A percentile compares a stretch with the other conserved stretches of the same genome.
Evolutionary conservation across 116 monocot genomes (phyloP).

Genomic region (Zostera marina): DNA sequence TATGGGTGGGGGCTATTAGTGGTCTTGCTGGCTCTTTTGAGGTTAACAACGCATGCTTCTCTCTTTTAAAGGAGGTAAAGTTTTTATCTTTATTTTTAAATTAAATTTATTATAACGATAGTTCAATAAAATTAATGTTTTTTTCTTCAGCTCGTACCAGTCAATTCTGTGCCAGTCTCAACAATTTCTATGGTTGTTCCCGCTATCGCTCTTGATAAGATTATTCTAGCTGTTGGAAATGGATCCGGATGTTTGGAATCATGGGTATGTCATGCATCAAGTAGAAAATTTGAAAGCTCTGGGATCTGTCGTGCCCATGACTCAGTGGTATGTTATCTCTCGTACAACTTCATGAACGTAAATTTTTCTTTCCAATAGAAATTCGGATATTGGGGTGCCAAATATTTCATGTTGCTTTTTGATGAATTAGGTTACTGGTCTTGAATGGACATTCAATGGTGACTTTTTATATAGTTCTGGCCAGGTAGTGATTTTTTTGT

Average conservation of each 20-base stretch:
- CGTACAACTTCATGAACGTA: not conserved
- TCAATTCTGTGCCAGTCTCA: conserved; percentile 29
- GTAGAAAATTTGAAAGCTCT: conserved; percentile 16
- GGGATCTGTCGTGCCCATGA: conserved; percentile 40
- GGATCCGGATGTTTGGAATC: conserved; percentile 67
- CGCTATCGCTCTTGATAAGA: conserved; percentile 13
- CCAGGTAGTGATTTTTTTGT: conserved; percentile 31
- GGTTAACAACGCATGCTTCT: conserved; percentile 23
- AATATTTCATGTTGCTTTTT: conserved; percentile 9
- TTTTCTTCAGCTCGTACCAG: conserved; percentile 25
- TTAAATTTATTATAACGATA: not conserved
- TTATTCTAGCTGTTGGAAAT: conserved; percentile 62
- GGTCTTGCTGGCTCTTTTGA: conserved; percentile 21
- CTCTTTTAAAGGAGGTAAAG: conserved; percentile 48
- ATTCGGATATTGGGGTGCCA: not conserved
- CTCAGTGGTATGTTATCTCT: conserved; percentile 40
- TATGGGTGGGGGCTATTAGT: conserved; percentile 45
- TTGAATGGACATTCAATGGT: conserved; percentile 65
- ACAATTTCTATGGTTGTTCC: conserved; percentile 39
- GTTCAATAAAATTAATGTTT: not conserved
- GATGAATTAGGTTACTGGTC: conserved; percentile 56
- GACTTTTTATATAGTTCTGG: conserved; percentile 65
- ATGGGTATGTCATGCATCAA: conserved; percentile 34
- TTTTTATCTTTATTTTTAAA: not conserved
- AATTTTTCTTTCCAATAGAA: not conserved